phyloP scores from a whole-genome alignment of 352 stramenopile species.

The Globisporangium takayamanum region DNA sequence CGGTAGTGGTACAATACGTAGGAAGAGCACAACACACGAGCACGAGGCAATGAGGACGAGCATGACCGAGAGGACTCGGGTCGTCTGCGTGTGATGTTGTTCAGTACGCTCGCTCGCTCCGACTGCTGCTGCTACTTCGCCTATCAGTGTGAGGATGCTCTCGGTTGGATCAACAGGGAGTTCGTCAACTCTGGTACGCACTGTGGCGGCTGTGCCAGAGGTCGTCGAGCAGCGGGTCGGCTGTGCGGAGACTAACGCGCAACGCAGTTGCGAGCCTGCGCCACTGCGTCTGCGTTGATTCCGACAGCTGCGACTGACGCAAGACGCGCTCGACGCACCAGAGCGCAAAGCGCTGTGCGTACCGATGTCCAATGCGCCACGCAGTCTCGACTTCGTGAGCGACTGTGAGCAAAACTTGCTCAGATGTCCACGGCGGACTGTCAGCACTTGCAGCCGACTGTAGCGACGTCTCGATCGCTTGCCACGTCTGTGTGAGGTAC shows the following conservation, averaged over 20 bases:
- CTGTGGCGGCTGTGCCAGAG: constrained; percentile 4
- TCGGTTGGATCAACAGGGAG: too few species aligned
- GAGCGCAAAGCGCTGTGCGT: constrained; percentile 39
- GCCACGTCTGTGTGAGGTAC: background rate
- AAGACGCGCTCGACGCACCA: constrained; percentile 33
- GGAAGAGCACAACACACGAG: background rate
- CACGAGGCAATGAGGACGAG: too few species aligned
- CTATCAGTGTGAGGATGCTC: too few species aligned
- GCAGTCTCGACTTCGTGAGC: constrained; percentile 34
- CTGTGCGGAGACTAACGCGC: background rate
- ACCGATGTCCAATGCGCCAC: constrained; percentile 35
- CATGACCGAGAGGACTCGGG: too few species aligned
- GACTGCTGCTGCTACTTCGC: background rate
- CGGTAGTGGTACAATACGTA: background rate
- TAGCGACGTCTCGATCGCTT: background rate
- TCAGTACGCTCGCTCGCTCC: background rate
- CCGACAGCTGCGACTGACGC: background rate
- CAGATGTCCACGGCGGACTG: background rate
- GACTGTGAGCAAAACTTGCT: constrained; percentile 10
- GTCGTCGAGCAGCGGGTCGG: constrained; percentile 15
- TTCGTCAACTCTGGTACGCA: background rate
- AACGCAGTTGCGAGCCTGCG: constrained; percentile 3
- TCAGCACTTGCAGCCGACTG: background rate
- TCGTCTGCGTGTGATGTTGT: background rate
- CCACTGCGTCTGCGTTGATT: background rate